Base-by-base conservation (phyloP, 2,329 filamentous ascomycete genomes). In the Fusarium temperatum region DNA sequence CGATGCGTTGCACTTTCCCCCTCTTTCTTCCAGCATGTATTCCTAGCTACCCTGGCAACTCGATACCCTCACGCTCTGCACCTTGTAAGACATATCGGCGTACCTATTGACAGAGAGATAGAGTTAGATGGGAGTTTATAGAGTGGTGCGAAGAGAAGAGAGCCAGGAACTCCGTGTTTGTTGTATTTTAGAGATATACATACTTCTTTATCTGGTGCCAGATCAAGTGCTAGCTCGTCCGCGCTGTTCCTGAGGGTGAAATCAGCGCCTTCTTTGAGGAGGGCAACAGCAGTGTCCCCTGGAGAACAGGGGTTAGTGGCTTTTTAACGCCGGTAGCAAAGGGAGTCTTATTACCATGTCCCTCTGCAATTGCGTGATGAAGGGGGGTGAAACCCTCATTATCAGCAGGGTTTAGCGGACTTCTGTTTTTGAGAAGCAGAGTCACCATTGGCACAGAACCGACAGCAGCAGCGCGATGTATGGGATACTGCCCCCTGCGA, bases 401-500 rank as follows among this genome's bases (percentile, higher is more conserved):
- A 84, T 99, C 96, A 5, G 92, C 91, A 6, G 94, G 91, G 82
- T 98, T 94, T 30, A 98, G 80, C 1, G 96, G 95, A 74, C 94
- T 97, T 74, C 87, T 88, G 76, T 93, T 89, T 78, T 93, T 90
- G 22, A 98, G 84, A 20, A 99, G 85, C 42, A 97, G 84, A 77
- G 91, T 93, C 54, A 97, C 87, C 85, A 99, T 94, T 10, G 96
- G 95, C n/a, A 93, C 89, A 8, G 93, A 96, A 12, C 97, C 97
- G 8, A 95, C 90, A 6, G 96, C 96, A 0, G 96, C 96, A 7
- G 96, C 96, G 24, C 96, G 91, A 82, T 99, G 97, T 32, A 99
- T 88, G 12, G 97, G 89, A 65, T 98, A 90, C 80, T 98, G 96
- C n/a, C 94, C 94, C 36, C 95, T 89, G 78, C 90, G 93, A 81